These are phyloP conservation scores for Mayamaea pseudoterrestris DNA, from an alignment of 108 stramenopile species.

Conservation along the genomic window DNA sequence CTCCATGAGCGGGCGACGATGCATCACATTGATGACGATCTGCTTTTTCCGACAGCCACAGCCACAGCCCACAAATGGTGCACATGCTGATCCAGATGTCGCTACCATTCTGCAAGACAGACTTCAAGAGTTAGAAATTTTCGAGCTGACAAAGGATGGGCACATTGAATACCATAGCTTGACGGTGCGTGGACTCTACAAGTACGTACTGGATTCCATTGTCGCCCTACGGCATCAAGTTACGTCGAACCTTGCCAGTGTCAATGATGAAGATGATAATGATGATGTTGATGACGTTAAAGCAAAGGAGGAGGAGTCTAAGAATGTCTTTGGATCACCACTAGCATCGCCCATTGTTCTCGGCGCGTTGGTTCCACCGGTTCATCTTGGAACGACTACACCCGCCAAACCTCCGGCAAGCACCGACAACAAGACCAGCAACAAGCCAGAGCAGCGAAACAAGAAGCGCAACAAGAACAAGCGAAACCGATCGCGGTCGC, in stretches of 20 bases:
- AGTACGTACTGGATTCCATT: conserved; percentile 40
- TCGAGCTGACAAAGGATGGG: conserved; percentile 52
- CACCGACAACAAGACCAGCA: background rate
- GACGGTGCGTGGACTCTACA: conserved; percentile 51
- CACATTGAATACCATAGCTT: conserved; percentile 26
- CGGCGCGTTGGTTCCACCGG: background rate
- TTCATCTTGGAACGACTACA: background rate
- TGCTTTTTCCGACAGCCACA: too few relatives aligned
- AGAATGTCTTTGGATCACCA: background rate
- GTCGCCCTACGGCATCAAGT: background rate
- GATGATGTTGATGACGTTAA: background rate
- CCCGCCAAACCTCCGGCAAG: background rate
- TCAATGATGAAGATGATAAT: background rate
- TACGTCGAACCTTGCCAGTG: background rate
- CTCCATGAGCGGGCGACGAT: too few relatives aligned
- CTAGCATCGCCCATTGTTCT: background rate
- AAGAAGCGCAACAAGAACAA: too few relatives aligned
- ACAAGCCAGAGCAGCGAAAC: background rate
- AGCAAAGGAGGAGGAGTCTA: background rate
- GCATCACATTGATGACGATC: too few relatives aligned
- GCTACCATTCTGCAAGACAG: too few relatives aligned
- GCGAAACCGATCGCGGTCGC: too few relatives aligned
- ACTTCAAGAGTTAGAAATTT: conserved; percentile 47
- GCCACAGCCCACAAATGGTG: too few relatives aligned
- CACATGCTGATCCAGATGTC: too few relatives aligned